phyloP scores from a whole-genome alignment of 495 filamentous ascomycete species.

The Glutinoglossum americanum region DNA sequence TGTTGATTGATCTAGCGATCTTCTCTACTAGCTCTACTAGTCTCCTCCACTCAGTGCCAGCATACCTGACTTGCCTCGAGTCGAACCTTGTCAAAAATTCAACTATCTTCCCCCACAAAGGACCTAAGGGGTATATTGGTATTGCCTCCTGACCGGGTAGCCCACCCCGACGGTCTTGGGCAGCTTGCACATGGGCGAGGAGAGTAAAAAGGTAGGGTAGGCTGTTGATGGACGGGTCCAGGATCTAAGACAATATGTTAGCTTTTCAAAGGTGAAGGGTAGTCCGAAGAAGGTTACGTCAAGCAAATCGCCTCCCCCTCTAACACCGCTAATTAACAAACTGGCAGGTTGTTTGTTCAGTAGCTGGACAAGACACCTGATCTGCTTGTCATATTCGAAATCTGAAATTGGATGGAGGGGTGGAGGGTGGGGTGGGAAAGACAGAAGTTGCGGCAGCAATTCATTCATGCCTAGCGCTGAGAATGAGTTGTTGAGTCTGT shows the following conservation, averaged over 20 bases:
- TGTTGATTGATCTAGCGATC: slow-evolving; percentile 19
- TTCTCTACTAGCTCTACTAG: slow-evolving; percentile 27
- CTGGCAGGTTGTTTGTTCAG: slow-evolving; percentile 14
- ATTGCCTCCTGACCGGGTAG: background rate
- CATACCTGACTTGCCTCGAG: slow-evolving; percentile 27
- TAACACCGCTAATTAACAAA: slow-evolving; percentile 13
- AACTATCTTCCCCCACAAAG: slow-evolving; percentile 17
- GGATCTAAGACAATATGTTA: background rate
- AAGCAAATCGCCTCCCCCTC: slow-evolving; percentile 17
- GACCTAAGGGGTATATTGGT: background rate
- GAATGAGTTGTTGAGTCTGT: background rate
- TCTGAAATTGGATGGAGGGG: slow-evolving; percentile 16
- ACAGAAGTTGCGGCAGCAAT: slow-evolving; percentile 17
- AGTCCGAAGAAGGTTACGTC: slow-evolving; percentile 13
- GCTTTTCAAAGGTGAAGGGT: background rate
- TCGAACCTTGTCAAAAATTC: slow-evolving; percentile 24
- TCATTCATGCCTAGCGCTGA: slow-evolving; percentile 13
- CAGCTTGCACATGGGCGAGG: slow-evolving; percentile 5
- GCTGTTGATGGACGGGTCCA: slow-evolving; percentile 4
- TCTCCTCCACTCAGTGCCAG: slow-evolving; percentile 27
- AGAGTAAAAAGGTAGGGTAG: slow-evolving; percentile 8
- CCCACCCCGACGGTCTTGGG: background rate
- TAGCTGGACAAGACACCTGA: slow-evolving; percentile 12
- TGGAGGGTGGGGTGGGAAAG: slow-evolving; percentile 22
- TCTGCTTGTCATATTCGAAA: slow-evolving; percentile 18